Base-by-base conservation (phyloP, 2,329 filamentous ascomycete species). In the Talaromyces sp. region DNA sequence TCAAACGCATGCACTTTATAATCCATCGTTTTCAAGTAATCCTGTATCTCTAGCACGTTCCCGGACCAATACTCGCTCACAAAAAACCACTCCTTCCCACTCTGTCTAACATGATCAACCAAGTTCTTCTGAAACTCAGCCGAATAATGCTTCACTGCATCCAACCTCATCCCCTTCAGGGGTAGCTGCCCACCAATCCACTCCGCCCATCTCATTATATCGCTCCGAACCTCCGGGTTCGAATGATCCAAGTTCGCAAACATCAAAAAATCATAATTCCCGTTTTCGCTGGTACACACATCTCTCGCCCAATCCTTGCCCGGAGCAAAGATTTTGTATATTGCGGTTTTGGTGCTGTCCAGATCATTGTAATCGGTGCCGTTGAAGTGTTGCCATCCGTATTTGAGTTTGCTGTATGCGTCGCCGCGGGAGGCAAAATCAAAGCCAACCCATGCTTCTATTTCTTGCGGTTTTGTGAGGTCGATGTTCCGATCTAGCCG, bases 131-230 rank as follows among this genome's bases (percentile, higher is more conserved):
- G 83, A 71, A 92, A 92, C n/a, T 82, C 80, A 66, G 85, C 84
- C 33, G 86, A 89, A 75, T 88, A 90, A 76, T 92, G 90, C 76
- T 91, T 90, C 35, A 88, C 86, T 13, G 89, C 90, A 73, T 92
- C 90, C 60, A 92, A 83, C 19, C 90, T 83, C 74, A 92, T 88
- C 0, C 89, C 89, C 67, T 84, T 82, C 11, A 92, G 78, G 0
- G 85, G 84, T 0, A 90, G 73, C 66, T 88, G 80, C 6, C 84
- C 78, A 0, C 84, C 83, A 64, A 92, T 81, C 90, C 90, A 92
- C 4, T 83, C 78, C 1, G 86, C 87, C 90, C 89, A 92, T 60
- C 83, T 81, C 62, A 88, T 79, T 3, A 91, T 83, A 68, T 92
- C 90, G 3, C 83, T 75, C 39, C 82, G 80, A 10, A 91, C 89